A percentile compares a stretch with the other conserved stretches of the same genome.
phyloP scores from a whole-genome alignment of 306 rosid species.

The Pterocarpus macrocarpus region DNA sequence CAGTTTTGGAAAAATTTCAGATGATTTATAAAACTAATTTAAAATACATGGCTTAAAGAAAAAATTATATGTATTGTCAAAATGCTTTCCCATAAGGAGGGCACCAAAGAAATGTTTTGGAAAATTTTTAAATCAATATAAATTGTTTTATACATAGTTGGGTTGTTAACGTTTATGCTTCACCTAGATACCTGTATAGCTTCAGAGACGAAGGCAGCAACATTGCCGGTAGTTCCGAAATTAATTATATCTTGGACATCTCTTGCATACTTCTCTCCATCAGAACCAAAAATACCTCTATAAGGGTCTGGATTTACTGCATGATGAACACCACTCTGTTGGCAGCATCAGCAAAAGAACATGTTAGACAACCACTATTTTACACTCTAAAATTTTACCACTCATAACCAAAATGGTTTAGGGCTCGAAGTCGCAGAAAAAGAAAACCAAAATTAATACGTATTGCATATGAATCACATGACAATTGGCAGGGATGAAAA shows the following conservation, averaged over 20 bases:
- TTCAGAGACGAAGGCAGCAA: constrained; percentile 89
- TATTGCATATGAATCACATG: constrained; percentile 23
- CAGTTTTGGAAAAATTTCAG: too few relatives aligned
- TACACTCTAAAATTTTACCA: neutral
- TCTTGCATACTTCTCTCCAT: constrained; percentile 88
- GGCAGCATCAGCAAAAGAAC: neutral
- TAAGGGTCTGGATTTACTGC: constrained; percentile 94
- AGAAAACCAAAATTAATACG: neutral
- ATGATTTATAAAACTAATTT: too few relatives aligned
- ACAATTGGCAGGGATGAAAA: constrained; percentile 25
- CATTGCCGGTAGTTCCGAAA: constrained; percentile 87
- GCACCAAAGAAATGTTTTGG: neutral
- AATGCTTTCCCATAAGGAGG: neutral
- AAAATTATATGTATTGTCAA: neutral
- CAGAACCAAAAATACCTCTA: constrained; percentile 92
- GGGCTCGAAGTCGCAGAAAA: neutral
- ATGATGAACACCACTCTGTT: constrained; percentile 94
- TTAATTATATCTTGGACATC: constrained; percentile 86
- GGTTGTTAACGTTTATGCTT: constrained; percentile 1
- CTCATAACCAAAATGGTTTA: neutral
- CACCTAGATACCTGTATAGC: constrained; percentile 74
- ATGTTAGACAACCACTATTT: constrained; percentile 14
- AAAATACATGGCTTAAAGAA: neutral
- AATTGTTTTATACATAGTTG: neutral
- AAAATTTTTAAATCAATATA: neutral